Percentiles rank a stretch among this genome's conserved stretches.
Evolutionary conservation across 2,329 filamentous ascomycete genomes (phyloP).

Genomic region (Macrophomina tecta): DNA sequence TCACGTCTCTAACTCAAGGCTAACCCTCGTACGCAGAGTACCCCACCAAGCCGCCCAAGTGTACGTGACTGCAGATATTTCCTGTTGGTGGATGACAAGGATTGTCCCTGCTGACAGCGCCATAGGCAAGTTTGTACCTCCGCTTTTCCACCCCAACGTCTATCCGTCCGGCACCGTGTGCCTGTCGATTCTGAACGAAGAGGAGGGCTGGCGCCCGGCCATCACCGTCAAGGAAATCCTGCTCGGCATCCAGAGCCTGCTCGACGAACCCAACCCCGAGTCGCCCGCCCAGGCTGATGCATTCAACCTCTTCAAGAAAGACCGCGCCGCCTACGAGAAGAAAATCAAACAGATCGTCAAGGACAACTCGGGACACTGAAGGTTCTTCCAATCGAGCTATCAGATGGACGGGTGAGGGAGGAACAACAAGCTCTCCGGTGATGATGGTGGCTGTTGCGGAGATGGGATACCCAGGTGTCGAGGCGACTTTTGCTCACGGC

Average conservation of each 20-base stretch:
- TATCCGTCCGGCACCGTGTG: slow-evolving; percentile 98
- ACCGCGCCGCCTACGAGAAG: slow-evolving; percentile 84
- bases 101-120: not conserved
- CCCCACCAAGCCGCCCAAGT: slow-evolving; percentile 97
- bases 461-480: not conserved
- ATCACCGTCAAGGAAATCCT: slow-evolving; percentile 99
- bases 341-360: slow-evolving; percentile 85
- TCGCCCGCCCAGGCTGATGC: slow-evolving; percentile 96
- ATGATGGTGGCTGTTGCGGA: not conserved
- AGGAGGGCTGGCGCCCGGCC: slow-evolving; percentile 97
- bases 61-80: slow-evolving; percentile 56
- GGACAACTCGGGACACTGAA: slow-evolving; percentile 69
- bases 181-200: slow-evolving; percentile 95
- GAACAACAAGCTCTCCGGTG: not conserved
- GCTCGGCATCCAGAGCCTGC: slow-evolving; percentile 90
- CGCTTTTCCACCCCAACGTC: slow-evolving; percentile 97
- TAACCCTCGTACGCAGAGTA: slow-evolving; percentile 69
- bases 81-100: not conserved
- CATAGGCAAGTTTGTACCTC: slow-evolving; percentile 91
- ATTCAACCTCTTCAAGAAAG: slow-evolving; percentile 95
- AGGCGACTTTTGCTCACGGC: not conserved
- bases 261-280: slow-evolving; percentile 96
- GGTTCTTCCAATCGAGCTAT: not conserved
- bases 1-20: not conserved
- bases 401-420: not conserved